Evolutionary conservation across 2,329 filamentous ascomycete species (phyloP).

Genomic region (Claviceps monticola): DNA sequence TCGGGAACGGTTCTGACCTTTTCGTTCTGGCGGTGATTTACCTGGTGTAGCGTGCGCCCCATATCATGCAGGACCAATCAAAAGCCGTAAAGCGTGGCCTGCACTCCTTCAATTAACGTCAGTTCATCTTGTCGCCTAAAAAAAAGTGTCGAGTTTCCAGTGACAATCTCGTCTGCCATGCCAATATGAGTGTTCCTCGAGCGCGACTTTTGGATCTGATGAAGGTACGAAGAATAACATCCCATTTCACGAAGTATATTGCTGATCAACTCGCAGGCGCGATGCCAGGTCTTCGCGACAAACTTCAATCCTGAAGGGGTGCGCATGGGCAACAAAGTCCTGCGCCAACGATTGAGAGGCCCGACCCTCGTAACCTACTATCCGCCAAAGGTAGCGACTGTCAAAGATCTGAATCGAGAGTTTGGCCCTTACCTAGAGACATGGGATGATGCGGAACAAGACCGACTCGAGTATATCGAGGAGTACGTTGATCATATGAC

Average conservation of each 20-base stretch:
- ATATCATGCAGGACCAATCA: constrained; percentile 5
- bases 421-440: constrained; percentile 54
- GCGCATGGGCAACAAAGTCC: constrained; percentile 80
- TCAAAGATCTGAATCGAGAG: constrained; percentile 58
- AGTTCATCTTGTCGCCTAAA: background rate
- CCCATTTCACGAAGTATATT: background rate
- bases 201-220: constrained; percentile 56
- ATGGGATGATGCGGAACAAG: constrained; percentile 63
- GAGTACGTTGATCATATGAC: constrained; percentile 31
- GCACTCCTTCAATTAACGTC: background rate
- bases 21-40: background rate
- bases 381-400: constrained; percentile 56
- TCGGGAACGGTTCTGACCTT: background rate
- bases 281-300: constrained; percentile 84
- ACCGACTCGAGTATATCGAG: constrained; percentile 62
- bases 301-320: constrained; percentile 76
- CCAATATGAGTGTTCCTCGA: constrained; percentile 48
- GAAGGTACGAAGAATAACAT: constrained; percentile 43
- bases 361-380: constrained; percentile 79
- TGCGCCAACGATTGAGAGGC: constrained; percentile 79
- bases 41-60: background rate
- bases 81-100: background rate
- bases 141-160: background rate
- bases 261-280: constrained; percentile 42
- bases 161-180: constrained; percentile 17